These are phyloP conservation scores for Paraglomus occultum DNA, from an alignment of 192 early-diverging fungal species.

Conservation along the genomic window DNA sequence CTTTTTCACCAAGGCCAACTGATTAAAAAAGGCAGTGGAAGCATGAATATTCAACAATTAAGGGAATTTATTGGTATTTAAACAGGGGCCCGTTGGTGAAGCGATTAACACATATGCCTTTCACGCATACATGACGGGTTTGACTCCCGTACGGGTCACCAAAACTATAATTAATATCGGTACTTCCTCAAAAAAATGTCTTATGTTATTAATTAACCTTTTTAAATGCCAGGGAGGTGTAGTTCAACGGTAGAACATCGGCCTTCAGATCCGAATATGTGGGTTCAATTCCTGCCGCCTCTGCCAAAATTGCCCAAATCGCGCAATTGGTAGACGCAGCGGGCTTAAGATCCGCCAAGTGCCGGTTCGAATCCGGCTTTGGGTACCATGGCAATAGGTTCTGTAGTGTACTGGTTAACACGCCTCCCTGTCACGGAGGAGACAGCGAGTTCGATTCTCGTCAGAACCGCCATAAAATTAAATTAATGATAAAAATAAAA, in stretches of 20 bases:
- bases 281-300: slow-evolving; percentile 25
- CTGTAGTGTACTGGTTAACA: slow-evolving; percentile 19
- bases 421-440: slow-evolving; percentile 5
- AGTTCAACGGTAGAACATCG: slow-evolving; percentile 22
- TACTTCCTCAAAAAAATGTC: neutral
- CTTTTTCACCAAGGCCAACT: slow-evolving; percentile 16
- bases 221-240: slow-evolving; percentile 15
- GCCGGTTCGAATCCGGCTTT: slow-evolving; percentile 21
- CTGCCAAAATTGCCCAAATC: slow-evolving; percentile 17
- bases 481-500: slow-evolving; percentile 27
- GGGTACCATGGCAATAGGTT: slow-evolving; percentile 14
- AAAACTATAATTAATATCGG: neutral
- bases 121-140: slow-evolving; percentile 6
- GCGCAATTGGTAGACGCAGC: slow-evolving; percentile 15
- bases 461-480: slow-evolving; percentile 16
- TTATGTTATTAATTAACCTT: neutral
- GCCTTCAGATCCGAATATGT: slow-evolving; percentile 23
- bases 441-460: slow-evolving; percentile 22
- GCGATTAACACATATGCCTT: slow-evolving; percentile 7
- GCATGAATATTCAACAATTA: neutral
- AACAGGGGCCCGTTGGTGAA: slow-evolving; percentile 4
- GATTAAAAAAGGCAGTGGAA: neutral
- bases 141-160: slow-evolving; percentile 22
- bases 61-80: slow-evolving; percentile 1
- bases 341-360: slow-evolving; percentile 20